Base-by-base conservation (phyloP, 1,284 basidiomycete species). In the Vanrija sp. region DNA sequence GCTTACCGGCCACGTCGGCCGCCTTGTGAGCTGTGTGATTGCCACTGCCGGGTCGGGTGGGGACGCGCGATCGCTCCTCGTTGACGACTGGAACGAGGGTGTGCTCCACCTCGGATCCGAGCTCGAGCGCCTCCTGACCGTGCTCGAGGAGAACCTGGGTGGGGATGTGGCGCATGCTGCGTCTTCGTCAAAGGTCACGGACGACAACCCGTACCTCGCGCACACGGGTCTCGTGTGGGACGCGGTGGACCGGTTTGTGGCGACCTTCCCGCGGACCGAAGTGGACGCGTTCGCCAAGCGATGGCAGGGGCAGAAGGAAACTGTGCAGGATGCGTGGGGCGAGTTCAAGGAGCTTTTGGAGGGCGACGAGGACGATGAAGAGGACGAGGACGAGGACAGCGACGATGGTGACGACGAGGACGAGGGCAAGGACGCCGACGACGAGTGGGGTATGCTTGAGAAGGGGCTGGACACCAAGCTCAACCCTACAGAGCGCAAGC, bases 281-380 rank as follows among this genome's bases (percentile, higher is more conserved):
- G 44, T 25, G 7, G 42, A 45, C 6, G 72, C 73, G 6, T 63
- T 72, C 6, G 48, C 21, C 15, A 65, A 57, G 40, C 49, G 54
- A 23, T 72, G 67, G 67, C 62, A 65, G 46, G 43, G n/a, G 5
- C 67, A 74, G 48, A 63, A 64, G 42, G 65, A 55, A 18, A 60
- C 66, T 3, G 60, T 74, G 29, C 65, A 62, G 29, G 73, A 75
- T 47, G 73, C 72, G 16, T 75, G 73, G 73, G 51, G 43, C 25
- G 73, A 75, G 63, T 75, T 69, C 57, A 70, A 69, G 62, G 72
- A 71, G 51, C 62, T 67, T 40, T 51, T 72, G 34, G 69, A 72
- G 45, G 65, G 63, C 19, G 54, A 53, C 14, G 54, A 52, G 6
- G 66, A 58, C n/a, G 62, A 46, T 6, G 65, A 56, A 2, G 64